Evolutionary conservation across 2,329 filamentous ascomycete species (phyloP).

Genomic region (Scytalidium sp.): DNA sequence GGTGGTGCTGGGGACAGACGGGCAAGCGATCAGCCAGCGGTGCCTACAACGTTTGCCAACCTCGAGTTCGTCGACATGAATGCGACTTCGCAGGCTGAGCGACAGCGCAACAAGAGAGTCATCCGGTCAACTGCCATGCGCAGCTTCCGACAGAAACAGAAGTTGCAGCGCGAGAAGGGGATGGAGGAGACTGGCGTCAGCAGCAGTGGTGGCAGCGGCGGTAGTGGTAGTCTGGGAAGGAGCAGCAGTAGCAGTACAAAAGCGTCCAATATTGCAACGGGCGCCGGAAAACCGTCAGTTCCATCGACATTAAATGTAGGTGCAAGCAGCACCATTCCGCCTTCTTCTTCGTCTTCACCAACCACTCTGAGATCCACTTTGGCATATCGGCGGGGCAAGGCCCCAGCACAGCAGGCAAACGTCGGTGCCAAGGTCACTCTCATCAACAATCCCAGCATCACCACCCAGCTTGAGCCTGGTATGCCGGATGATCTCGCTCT

Average conservation of each 20-base stretch:
- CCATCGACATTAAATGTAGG: background rate
- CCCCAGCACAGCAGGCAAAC: background rate
- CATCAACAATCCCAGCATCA: background rate
- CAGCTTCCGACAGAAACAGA: constrained; percentile 7
- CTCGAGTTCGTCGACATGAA: constrained; percentile 9
- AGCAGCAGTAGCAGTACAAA: constrained; percentile 5
- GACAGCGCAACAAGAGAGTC: constrained; percentile 6
- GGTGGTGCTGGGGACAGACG: background rate
- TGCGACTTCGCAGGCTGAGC: constrained; percentile 2
- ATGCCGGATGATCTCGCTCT: background rate
- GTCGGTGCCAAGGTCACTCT: background rate
- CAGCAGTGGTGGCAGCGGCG: background rate
- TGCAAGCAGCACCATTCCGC: background rate
- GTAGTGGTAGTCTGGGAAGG: constrained; percentile 2
- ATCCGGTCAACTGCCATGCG: constrained; percentile 9
- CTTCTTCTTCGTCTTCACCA: background rate
- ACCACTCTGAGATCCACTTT: background rate
- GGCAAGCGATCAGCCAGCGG: background rate
- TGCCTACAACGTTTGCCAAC: background rate
- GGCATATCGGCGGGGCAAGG: background rate
- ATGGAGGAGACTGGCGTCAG: no score
- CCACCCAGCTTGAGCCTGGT: background rate
- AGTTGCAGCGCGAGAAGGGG: background rate
- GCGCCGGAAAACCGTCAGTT: background rate
- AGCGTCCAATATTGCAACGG: background rate